Evolutionary conservation across 768 basidiomycete genomes (phyloP).

Genomic region (Inosperma sp.): DNA sequence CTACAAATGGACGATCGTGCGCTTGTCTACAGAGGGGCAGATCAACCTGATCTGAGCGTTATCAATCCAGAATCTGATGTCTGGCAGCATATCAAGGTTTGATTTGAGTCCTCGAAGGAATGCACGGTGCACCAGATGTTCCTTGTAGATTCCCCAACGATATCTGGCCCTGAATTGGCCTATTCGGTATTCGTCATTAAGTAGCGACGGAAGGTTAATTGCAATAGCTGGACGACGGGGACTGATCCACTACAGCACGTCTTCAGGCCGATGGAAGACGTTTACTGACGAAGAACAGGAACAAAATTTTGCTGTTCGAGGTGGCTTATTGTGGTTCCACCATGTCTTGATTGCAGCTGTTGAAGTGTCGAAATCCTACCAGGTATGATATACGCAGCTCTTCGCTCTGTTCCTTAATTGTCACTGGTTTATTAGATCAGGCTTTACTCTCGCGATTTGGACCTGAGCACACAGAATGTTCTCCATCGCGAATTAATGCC

Average conservation of each 20-base stretch:
- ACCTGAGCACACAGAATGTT: constrained; percentile 76
- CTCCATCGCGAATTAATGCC: constrained; percentile 74
- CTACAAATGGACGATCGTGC: constrained; percentile 93
- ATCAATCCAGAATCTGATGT: constrained; percentile 98
- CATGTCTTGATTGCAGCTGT: constrained; percentile 91
- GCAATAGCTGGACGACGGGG: constrained; percentile 91
- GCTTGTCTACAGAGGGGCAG: constrained; percentile 90
- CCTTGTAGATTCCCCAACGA: constrained; percentile 70
- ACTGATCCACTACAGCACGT: constrained; percentile 88
- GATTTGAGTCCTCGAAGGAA: constrained; percentile 1
- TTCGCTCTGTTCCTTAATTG: neutral
- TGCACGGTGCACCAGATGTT: neutral
- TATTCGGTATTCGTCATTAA: constrained; percentile 85
- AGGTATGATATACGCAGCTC: constrained; percentile 40
- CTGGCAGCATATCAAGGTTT: constrained; percentile 93
- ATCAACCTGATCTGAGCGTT: constrained; percentile 96
- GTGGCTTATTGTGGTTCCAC: constrained; percentile 94
- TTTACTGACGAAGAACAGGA: constrained; percentile 82
- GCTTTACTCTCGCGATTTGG: constrained; percentile 89
- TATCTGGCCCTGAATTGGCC: constrained; percentile 94
- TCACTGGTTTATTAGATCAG: constrained; percentile 56
- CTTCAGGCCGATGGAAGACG: constrained; percentile 92
- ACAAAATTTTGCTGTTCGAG: constrained; percentile 79
- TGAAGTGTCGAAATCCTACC: constrained; percentile 73
- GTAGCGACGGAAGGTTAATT: constrained; percentile 84